phyloP scores from a whole-genome alignment of 176 grass and related monocot genomes.

The Aegilops tauschii region DNA sequence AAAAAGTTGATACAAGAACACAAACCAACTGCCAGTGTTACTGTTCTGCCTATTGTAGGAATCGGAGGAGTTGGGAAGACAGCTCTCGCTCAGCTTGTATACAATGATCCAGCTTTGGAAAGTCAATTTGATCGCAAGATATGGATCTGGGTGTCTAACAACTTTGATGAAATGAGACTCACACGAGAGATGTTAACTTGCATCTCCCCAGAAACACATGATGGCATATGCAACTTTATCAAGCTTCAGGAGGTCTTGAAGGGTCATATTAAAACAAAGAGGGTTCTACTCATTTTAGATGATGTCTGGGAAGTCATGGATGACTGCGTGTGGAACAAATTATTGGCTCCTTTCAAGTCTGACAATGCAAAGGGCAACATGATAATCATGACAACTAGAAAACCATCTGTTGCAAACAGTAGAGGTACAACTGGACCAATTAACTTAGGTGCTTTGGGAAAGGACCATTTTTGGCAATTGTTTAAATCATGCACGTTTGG shows the following conservation, averaged over 20 bases:
- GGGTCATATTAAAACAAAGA: background rate
- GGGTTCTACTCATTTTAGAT: conserved; percentile 27
- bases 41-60: conserved; percentile 18
- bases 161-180: background rate
- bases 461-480: background rate
- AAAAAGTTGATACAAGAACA: background rate
- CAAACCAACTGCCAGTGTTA: background rate
- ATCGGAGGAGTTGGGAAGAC: conserved; percentile 26
- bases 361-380: background rate
- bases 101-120: background rate
- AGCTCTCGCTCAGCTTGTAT: background rate
- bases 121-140: background rate
- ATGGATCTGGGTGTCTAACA: background rate
- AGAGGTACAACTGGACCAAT: background rate
- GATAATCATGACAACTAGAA: conserved; percentile 23
- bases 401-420: background rate
- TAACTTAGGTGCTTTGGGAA: background rate
- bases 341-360: background rate
- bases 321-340: background rate
- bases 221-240: background rate
- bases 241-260: conserved; percentile 4
- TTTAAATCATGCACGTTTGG: conserved; percentile 23
- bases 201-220: background rate
- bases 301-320: conserved; percentile 18
- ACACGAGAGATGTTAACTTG: conserved; percentile 2